Evolutionary conservation across 1,284 basidiomycete species (phyloP), one percentile per base, ranked within the genome.

Genomic region (Leucoagaricus sp.): DNA sequence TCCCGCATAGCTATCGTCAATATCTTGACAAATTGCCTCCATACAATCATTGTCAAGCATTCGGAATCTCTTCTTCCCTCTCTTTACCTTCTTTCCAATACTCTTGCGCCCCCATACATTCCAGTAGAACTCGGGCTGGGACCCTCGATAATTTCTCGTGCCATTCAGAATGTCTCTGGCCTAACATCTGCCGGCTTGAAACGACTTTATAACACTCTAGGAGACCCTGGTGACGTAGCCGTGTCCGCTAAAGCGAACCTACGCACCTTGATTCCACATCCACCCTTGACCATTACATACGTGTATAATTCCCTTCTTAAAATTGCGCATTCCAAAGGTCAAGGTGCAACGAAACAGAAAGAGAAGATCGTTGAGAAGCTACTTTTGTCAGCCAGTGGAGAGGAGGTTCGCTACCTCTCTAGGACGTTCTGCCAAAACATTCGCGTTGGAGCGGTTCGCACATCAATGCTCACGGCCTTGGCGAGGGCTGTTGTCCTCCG

Each of bases 31-130:
- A 97, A 97, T 61, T 72, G 84, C 8, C 72, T 97, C 10, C 86
- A 91, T 19, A 81, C 84, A 12, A 80, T 96, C 47, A 78, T 87
- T 55, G 71, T 75, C 33, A 83, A 87, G 59, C 86, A 94, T 64
- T 83, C 90, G 0, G 59, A 76, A 9, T 90, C 91, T 44, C 79
- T 97, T 44, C 73, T 91, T 41, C 82, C 91, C 12, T 79, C 91
- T n/a, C 76, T 96, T n/a, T 97, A 96, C 71, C 84, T 97, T 25
- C 77, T 96, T 38, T 93, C 92, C 25, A 97, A 96, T 70, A 85
- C 91, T 33, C 82, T 97, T 33, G 84, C 86, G 0, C 93, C 94
- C 15, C 81, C 89, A 0, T 94, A 93, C 72, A 76, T 82, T 38
- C 75, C 86, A 9, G 72, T 89, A 55, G 92, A 94, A 67, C 80